Evolutionary conservation across 768 basidiomycete genomes (phyloP).

Genomic region (Artomyces pyxidatus): DNA sequence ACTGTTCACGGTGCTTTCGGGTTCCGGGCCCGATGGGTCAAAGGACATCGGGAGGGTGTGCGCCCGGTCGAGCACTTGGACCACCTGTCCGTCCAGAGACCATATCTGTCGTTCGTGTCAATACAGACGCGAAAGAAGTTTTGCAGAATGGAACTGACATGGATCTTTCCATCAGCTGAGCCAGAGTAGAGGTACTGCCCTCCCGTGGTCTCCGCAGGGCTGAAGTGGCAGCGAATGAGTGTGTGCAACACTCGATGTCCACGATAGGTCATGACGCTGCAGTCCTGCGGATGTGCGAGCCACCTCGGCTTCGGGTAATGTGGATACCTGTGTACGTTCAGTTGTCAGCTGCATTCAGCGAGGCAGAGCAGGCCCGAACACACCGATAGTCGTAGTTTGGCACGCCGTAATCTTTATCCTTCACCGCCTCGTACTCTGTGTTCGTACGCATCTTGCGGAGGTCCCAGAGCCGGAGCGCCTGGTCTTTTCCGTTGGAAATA

Average conservation of each 20-base stretch:
- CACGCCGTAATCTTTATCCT: conserved; percentile 45
- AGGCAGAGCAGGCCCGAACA: conserved; percentile 15
- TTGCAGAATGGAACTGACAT: conserved; percentile 57
- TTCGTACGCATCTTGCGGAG: conserved; percentile 84
- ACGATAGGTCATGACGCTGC: conserved; percentile 92
- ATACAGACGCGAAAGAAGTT: neutral
- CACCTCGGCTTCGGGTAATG: conserved; percentile 56
- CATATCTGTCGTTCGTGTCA: conserved; percentile 59
- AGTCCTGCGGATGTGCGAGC: conserved; percentile 75
- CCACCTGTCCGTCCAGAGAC: conserved; percentile 84
- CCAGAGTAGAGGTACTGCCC: conserved; percentile 93
- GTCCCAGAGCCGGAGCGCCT: conserved; percentile 88
- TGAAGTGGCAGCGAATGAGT: conserved; percentile 94
- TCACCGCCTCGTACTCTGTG: conserved; percentile 53
- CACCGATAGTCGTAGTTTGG: conserved; percentile 76
- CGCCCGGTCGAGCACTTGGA: conserved; percentile 78
- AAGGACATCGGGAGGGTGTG: conserved; percentile 59
- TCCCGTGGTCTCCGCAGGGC: conserved; percentile 87
- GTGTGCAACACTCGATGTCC: conserved; percentile 89
- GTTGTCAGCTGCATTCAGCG: neutral
- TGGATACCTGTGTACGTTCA: conserved; percentile 38
- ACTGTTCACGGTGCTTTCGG: conserved; percentile 22
- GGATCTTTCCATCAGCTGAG: conserved; percentile 76
- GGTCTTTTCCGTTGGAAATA: conserved; percentile 95
- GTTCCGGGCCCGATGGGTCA: conserved; percentile 64